phyloP scores from a whole-genome alignment of 2,329 filamentous ascomycete species.

The Tolypocladium tundrense region DNA sequence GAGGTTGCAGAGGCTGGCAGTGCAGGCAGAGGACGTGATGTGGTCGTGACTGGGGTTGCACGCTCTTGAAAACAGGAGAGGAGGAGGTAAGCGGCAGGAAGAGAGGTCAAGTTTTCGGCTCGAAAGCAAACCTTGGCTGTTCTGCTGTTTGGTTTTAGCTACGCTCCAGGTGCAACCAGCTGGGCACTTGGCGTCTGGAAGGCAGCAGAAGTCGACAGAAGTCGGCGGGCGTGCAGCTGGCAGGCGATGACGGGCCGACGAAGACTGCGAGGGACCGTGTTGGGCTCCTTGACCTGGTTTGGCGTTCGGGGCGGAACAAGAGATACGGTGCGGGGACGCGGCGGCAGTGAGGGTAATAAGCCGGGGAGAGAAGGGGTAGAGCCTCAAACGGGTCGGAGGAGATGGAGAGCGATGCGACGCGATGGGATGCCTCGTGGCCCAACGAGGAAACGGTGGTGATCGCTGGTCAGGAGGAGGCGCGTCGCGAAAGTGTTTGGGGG shows the following conservation, averaged over 20 bases:
- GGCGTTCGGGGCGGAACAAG: background rate
- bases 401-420: background rate
- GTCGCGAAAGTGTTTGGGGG: background rate
- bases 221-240: background rate
- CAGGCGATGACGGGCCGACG: background rate
- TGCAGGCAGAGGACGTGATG: slow-evolving; percentile 22
- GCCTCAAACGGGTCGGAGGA: background rate
- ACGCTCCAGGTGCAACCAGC: background rate
- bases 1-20: slow-evolving; percentile 17
- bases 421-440: background rate
- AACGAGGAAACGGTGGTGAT: background rate
- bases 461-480: slow-evolving; percentile 1
- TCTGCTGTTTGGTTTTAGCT: slow-evolving; percentile 13
- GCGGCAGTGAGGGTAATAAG: background rate
- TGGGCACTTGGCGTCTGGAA: background rate
- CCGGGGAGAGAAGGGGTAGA: background rate
- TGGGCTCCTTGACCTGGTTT: background rate
- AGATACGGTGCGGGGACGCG: background rate
- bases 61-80: slow-evolving; percentile 25
- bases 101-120: slow-evolving; percentile 13
- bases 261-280: background rate
- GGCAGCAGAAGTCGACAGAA: background rate
- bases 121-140: slow-evolving; percentile 22
- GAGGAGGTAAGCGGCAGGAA: slow-evolving; percentile 21
- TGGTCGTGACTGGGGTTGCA: slow-evolving; percentile 24